These are phyloP conservation scores for Pythium biforme DNA, from an alignment of 352 stramenopile genomes.

Conservation along the genomic window DNA sequence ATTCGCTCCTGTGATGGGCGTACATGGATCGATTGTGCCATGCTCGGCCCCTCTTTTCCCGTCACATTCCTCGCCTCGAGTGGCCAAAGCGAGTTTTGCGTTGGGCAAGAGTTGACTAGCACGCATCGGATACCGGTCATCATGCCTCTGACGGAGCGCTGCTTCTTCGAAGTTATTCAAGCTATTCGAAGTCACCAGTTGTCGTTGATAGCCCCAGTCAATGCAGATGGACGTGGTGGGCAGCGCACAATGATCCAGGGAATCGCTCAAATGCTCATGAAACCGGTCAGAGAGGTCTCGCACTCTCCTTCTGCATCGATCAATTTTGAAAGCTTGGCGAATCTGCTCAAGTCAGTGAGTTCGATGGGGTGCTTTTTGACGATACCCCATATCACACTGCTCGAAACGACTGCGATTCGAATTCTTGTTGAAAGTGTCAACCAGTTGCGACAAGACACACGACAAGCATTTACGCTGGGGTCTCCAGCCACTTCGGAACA, in stretches of 20 bases:
- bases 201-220: conserved; percentile 29
- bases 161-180: conserved; percentile 45
- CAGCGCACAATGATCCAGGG: conserved; percentile 17
- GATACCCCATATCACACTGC: neutral
- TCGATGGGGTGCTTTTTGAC: conserved; percentile 11
- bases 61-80: conserved; percentile 29
- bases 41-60: conserved; percentile 15
- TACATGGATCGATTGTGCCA: conserved; percentile 4
- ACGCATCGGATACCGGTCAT: conserved; percentile 34
- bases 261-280: conserved; percentile 39
- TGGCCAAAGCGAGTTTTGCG: conserved; percentile 37
- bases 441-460: conserved; percentile 11
- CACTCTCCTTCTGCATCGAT: conserved; percentile 1
- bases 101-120: conserved; percentile 56
- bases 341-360: conserved; percentile 6
- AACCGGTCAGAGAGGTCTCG: conserved; percentile 30
- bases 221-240: conserved; percentile 2
- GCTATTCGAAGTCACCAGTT: conserved; percentile 35
- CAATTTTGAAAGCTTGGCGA: neutral
- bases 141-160: conserved; percentile 51
- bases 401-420: neutral
- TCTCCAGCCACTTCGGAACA: neutral
- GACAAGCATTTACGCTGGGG: neutral
- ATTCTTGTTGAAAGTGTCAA: conserved; percentile 6
- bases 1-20: conserved; percentile 6